These are phyloP conservation scores for Stevia rebaudiana DNA, from an alignment of 140 eudicot genomes.

Conservation along the genomic window DNA sequence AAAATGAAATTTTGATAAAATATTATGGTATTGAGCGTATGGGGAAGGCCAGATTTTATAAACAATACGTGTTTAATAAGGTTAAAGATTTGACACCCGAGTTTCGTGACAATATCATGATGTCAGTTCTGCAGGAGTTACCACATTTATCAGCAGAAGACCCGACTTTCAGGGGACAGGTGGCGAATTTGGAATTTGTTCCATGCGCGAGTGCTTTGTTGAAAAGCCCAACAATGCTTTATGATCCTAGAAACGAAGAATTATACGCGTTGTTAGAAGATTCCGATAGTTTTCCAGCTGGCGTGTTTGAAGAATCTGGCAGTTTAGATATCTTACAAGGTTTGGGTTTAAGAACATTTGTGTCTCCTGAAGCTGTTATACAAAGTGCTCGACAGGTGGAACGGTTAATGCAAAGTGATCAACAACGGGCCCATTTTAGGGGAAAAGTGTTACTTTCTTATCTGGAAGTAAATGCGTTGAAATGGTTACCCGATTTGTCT, in stretches of 20 bases:
- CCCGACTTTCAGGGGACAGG: conserved; percentile 46
- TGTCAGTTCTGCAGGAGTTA: conserved; percentile 63
- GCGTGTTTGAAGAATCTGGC: conserved; percentile 58
- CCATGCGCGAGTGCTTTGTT: conserved; percentile 65
- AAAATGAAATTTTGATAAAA: conserved; percentile 62
- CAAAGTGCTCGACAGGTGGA: conserved; percentile 87
- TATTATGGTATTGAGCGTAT: conserved; percentile 73
- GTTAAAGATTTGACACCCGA: conserved; percentile 49
- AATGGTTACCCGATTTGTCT: conserved; percentile 58
- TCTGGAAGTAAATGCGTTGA: conserved; percentile 83
- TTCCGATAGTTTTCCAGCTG: conserved; percentile 77
- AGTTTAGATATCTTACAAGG: conserved; percentile 72
- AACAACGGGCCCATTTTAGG: conserved; percentile 57
- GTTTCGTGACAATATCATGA: conserved; percentile 76
- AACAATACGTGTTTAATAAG: conserved; percentile 53
- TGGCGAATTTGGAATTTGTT: conserved; percentile 71
- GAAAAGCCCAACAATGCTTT: conserved; percentile 55
- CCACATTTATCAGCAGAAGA: conserved; percentile 89
- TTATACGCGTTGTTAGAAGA: conserved; percentile 75
- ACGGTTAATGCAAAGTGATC: conserved; percentile 53
- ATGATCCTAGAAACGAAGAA: conserved; percentile 97
- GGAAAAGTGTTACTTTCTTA: conserved; percentile 88
- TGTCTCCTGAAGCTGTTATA: conserved; percentile 69
- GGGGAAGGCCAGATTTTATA: conserved; percentile 75
- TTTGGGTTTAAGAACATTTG: conserved; percentile 81